A percentile compares a stretch with the other conserved stretches of the same genome.
These are phyloP conservation scores for Pyrenochaeta sp. DNA, from an alignment of 2,329 filamentous ascomycete species.

Conservation along the genomic window DNA sequence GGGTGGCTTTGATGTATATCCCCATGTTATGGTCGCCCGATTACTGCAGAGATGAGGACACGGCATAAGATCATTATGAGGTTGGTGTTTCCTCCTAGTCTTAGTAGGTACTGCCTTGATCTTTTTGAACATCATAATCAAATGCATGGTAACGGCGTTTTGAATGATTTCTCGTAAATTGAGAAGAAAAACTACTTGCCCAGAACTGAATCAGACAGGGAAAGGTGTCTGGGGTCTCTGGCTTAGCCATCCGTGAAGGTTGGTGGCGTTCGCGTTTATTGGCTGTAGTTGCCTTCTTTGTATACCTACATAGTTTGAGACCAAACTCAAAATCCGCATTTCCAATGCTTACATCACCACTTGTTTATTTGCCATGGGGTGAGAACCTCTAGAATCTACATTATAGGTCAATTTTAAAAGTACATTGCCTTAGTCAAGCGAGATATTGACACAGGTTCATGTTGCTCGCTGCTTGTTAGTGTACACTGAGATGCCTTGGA, in stretches of 20 bases:
- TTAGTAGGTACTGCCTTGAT: background rate
- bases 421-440: no score
- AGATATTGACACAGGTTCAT: no score
- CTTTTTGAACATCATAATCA: background rate
- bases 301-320: background rate
- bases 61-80: background rate
- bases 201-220: background rate
- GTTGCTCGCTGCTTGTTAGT: no score
- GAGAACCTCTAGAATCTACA: no score
- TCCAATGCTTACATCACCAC: background rate
- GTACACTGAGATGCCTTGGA: no score
- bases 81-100: background rate
- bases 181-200: background rate
- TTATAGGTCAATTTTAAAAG: no score
- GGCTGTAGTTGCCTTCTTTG: background rate
- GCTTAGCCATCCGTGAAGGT: background rate
- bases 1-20: background rate
- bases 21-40: background rate
- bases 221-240: background rate
- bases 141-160: conserved; percentile 2
- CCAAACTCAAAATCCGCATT: background rate
- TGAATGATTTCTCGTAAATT: background rate
- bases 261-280: background rate
- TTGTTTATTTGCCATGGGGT: no score
- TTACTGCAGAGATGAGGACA: background rate